Evolutionary conservation across 306 rosid species (phyloP), one percentile per base, ranked within the genome.

Genomic region (Crataegus laevigata): DNA sequence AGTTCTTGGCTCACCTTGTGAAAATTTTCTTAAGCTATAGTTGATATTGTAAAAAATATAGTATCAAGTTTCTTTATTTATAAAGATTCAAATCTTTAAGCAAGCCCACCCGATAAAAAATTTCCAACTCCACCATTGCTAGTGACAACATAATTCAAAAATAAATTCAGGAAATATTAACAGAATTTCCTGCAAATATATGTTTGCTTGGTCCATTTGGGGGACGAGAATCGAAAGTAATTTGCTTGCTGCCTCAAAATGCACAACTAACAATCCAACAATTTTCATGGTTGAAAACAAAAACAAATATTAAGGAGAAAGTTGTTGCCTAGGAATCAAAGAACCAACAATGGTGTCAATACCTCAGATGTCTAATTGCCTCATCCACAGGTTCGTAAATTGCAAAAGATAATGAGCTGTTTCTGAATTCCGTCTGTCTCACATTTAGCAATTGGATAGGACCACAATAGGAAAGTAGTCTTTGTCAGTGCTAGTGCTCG

Each of bases 391-490:
- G n/a, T 59, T 47, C 54, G 24, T 59, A 15, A 38, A 52, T 67
- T 55, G 68, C 67, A 19, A 57, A 67, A 15, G 55, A 69, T n/a
- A 43, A 65, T 50, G 60, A 40, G 55, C 82, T 79, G 68, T 72
- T 64, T 38, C 26, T 30, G 30, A 82, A 80, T 79, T 74, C 69
- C 81, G 28, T 81, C 73, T 68, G 76, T 66, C 54, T 47, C 74
- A 61, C 74, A 82, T 42, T 47, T 73, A 76, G 66, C 69, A 50
- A 12, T 21, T 32, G 58, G 59, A 62, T 3, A 74, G 92, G 88
- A 88, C 88, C 87, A 80, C 85, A 15, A 4, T 25, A 5, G 9
- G 59, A 38, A 76, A 69, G n/a, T 67, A 40, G 18, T 25, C 66
- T 26, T 60, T 36, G 70, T 54, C 69, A 75, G 57, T 38, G 57